Conservation (phyloP, 768 basidiomycete genomes). For the Kwoniella bestiolae region DNA sequence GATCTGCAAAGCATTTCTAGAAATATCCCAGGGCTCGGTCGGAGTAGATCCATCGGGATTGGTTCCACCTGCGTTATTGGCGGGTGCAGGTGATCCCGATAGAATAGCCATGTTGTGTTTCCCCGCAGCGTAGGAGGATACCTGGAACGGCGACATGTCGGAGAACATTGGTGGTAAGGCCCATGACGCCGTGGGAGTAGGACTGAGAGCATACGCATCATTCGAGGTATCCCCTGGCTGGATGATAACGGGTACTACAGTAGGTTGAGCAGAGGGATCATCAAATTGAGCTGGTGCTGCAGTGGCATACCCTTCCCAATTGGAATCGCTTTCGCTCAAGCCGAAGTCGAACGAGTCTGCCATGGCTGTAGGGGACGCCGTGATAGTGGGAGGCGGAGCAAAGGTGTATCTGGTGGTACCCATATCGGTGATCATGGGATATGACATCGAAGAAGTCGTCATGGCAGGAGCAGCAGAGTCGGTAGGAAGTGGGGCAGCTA, state of each 20-base stretch:
- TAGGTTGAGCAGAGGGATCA: neutral
- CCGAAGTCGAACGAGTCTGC: neutral
- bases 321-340: neutral
- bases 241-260: slow-evolving; percentile 10
- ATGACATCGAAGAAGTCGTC: neutral
- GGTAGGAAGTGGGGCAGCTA: slow-evolving; percentile 18
- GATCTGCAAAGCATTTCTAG: slow-evolving; percentile 62
- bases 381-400: neutral
- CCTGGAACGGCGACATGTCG: slow-evolving; percentile 67
- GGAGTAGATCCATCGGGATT: neutral
- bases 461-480: slow-evolving; percentile 6
- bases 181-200: slow-evolving; percentile 59
- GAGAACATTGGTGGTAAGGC: slow-evolving; percentile 63
- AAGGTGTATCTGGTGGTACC: neutral
- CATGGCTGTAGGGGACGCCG: neutral
- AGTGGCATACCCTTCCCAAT: neutral
- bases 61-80: slow-evolving; percentile 29
- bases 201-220: neutral
- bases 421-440: neutral
- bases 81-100: slow-evolving; percentile 60
- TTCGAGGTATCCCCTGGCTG: slow-evolving; percentile 1
- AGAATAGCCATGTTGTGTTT: slow-evolving; percentile 66
- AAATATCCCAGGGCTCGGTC: slow-evolving; percentile 25
- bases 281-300: neutral
- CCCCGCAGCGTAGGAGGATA: slow-evolving; percentile 66